Evolutionary conservation across 192 early-diverging fungal species (phyloP), one percentile per base, ranked within the genome.

Genomic region (Podila clonocystis): DNA sequence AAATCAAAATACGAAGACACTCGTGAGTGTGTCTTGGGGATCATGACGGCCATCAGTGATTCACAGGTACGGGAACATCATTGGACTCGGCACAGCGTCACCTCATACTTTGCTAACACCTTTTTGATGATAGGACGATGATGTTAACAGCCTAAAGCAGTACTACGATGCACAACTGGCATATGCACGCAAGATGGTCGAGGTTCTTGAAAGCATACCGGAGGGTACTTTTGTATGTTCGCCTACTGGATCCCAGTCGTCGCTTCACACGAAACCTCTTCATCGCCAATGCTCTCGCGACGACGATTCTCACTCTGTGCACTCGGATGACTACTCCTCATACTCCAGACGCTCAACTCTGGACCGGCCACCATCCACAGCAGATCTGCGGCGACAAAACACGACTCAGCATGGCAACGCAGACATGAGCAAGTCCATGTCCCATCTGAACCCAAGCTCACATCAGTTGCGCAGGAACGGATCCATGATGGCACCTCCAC

Each of bases 1-100:
- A 95, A 95, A 75, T 82, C 89, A 33, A 97, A 96, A 78, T 98
- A 97, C 70, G 96, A 98, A 65, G 97, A 97, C 73, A 93, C 93
- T 30, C 87, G 91, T 62, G 85, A 90, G 28, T 91, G 93, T 62
- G 68, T 95, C 34, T 87, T 89, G 20, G 74, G 88, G 7, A 90
- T 91, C 48, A 98, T 98, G 95, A 75, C 93, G 75, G 72, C 87
- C 50, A 84, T 98, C 69, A 89, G 94, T 74, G 91, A 94, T 9
- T 89, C 89, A 62, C 94, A 97, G 85, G 93, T 92, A 89, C 41
- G 38, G 12, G 6, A 41, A 4, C 11, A 15, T 12, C 9, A 4
- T 45, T 15, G 41, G 15, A 45, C 41, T 3, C 41, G 0, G 8
- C 11, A 17, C 41, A 45, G 17, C 11, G 41, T 45, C 8, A 2